Conservation (phyloP, 1,284 basidiomycete genomes). For the Fistulinella cinereoalba region DNA sequence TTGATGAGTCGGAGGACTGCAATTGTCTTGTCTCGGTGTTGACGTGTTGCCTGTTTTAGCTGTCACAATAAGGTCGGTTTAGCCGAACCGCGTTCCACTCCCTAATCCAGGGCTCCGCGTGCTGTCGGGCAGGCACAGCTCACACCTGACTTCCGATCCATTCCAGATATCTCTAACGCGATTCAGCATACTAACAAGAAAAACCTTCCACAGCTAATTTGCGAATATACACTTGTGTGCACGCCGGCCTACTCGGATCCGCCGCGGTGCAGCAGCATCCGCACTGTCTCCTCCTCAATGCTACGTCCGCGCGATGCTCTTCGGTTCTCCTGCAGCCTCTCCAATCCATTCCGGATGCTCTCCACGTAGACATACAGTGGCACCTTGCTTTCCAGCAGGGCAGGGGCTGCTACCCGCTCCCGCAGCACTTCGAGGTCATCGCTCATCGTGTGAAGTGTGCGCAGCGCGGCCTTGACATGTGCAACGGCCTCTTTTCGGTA, state of each 20-base stretch:
- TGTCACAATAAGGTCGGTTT: conserved; percentile 19
- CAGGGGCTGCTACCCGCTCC: conserved; percentile 62
- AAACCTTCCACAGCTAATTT: too few relatives aligned
- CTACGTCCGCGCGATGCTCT: conserved; percentile 33
- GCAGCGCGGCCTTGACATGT: conserved; percentile 61
- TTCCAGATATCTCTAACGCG: not conserved
- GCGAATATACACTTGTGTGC: too few relatives aligned
- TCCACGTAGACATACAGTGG: conserved; percentile 69
- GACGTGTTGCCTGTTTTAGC: conserved; percentile 15
- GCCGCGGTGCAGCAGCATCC: conserved; percentile 26
- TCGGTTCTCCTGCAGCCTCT: conserved; percentile 59
- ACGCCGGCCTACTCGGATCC: conserved; percentile 1
- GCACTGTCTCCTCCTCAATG: conserved; percentile 34
- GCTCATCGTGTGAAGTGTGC: conserved; percentile 57
- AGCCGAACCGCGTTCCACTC: conserved; percentile 11
- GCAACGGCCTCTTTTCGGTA: conserved; percentile 59
- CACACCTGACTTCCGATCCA: not conserved
- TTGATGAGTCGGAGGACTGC: not conserved
- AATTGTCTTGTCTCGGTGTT: conserved; percentile 21
- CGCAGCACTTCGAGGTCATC: conserved; percentile 72
- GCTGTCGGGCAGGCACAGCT: not conserved
- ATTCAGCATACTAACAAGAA: too few relatives aligned
- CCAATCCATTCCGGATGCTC: conserved; percentile 60
- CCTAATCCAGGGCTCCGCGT: not conserved
- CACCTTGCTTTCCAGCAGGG: conserved; percentile 53